Conservation (phyloP, 2,329 filamentous ascomycete genomes). For the Tolypocladium cylindrosporum region DNA sequence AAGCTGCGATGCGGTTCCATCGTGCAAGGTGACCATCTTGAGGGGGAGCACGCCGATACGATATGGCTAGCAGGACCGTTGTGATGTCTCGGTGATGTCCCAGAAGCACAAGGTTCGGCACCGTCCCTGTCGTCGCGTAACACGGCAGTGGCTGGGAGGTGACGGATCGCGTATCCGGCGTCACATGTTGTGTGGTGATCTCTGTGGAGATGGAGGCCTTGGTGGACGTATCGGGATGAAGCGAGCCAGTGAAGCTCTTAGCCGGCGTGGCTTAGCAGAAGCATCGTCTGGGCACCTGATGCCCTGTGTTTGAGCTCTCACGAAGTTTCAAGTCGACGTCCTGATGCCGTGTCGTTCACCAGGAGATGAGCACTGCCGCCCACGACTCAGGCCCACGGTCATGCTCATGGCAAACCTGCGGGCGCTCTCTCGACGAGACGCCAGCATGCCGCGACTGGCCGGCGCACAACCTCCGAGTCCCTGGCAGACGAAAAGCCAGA, state of each 20-base stretch:
- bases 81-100: background rate
- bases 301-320: background rate
- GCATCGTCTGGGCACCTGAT: background rate
- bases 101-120: background rate
- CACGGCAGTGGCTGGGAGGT: background rate
- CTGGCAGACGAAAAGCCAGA: background rate
- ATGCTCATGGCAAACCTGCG: background rate
- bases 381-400: too few relatives aligned
- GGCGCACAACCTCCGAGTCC: background rate
- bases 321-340: background rate
- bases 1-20: background rate
- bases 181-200: background rate
- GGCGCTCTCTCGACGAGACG: background rate
- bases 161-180: background rate
- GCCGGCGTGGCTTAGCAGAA: background rate
- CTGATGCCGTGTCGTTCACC: background rate
- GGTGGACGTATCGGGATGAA: background rate
- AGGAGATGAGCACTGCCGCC: too few relatives aligned
- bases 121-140: background rate
- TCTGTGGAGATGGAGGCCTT: background rate
- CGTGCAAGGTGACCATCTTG: background rate
- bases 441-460: background rate
- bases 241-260: background rate
- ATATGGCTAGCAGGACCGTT: background rate
- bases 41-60: background rate